These are phyloP conservation scores for Arthrinium phaeospermum DNA, from an alignment of 2,329 filamentous ascomycete genomes.

Conservation along the genomic window DNA sequence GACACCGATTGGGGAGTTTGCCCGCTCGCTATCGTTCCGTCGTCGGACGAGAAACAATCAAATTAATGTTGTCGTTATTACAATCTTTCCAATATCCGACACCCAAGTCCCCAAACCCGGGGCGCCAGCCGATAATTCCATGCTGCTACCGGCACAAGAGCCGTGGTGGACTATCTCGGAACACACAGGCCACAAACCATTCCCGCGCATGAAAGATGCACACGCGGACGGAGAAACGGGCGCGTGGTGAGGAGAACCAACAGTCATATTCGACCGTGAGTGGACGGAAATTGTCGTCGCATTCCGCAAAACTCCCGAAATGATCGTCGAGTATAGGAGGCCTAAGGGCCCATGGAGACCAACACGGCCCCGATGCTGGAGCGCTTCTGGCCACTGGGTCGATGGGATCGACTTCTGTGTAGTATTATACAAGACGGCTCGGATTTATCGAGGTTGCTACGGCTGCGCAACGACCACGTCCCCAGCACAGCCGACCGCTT, in stretches of 20 bases:
- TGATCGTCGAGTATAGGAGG: background rate
- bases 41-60: constrained; percentile 5
- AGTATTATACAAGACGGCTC: background rate
- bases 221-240: background rate
- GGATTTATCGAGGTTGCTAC: background rate
- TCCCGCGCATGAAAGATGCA: background rate
- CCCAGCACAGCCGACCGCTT: background rate
- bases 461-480: background rate
- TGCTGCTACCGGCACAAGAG: background rate
- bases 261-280: background rate
- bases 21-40: background rate
- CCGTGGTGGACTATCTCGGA: background rate
- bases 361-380: constrained; percentile 4
- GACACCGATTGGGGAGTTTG: background rate
- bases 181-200: background rate
- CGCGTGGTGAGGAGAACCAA: background rate
- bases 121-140: constrained; percentile 4
- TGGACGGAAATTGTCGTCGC: constrained; percentile 9
- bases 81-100: constrained; percentile 2
- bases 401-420: background rate
- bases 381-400: background rate
- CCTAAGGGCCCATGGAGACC: background rate
- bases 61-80: background rate
- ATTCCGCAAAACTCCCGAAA: constrained; percentile 14
- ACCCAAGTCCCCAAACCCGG: background rate